A percentile compares a stretch with the other conserved stretches of the same genome.
phyloP scores from a whole-genome alignment of 805 yeast species.

The Candida arabinofermentans region DNA sequence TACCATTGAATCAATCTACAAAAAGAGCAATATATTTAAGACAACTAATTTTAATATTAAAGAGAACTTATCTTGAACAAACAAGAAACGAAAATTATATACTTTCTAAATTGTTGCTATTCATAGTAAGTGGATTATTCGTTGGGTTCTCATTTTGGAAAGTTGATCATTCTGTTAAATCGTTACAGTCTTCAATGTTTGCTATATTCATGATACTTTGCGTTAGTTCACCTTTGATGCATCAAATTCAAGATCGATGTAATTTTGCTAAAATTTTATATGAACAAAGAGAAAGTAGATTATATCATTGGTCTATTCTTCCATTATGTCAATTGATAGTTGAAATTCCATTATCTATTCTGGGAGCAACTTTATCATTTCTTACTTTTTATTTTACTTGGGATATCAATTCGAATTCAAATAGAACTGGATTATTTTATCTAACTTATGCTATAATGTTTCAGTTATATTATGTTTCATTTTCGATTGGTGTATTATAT shows the following conservation, averaged over 20 bases:
- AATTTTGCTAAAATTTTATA: conserved; percentile 28
- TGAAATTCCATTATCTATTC: conserved; percentile 55
- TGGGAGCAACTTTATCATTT: conserved; percentile 42
- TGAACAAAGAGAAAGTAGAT: conserved; percentile 61
- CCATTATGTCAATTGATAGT: conserved; percentile 45
- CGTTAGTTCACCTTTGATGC: conserved; percentile 52
- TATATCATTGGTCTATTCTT: conserved; percentile 60
- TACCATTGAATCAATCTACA: too few species aligned
- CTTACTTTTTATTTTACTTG: conserved; percentile 49
- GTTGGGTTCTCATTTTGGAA: conserved; percentile 71
- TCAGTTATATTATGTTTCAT: conserved; percentile 28
- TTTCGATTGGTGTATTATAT: conserved; percentile 39
- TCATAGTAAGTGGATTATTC: conserved; percentile 48
- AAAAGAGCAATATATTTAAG: conserved; percentile 36
- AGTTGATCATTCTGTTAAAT: conserved; percentile 42
- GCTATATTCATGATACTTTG: conserved; percentile 52
- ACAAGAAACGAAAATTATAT: conserved; percentile 65
- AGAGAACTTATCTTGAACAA: conserved; percentile 40
- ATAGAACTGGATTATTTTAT: conserved; percentile 35
- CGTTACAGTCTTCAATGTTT: conserved; percentile 51
- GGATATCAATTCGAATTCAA: conserved; percentile 29
- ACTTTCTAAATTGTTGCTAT: conserved; percentile 49
- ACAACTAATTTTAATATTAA: conserved; percentile 39
- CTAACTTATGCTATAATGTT: conserved; percentile 31
- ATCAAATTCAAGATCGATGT: conserved; percentile 55